Conservation (phyloP, 176 grass and related monocot genomes). For the Areca catechu region DNA sequence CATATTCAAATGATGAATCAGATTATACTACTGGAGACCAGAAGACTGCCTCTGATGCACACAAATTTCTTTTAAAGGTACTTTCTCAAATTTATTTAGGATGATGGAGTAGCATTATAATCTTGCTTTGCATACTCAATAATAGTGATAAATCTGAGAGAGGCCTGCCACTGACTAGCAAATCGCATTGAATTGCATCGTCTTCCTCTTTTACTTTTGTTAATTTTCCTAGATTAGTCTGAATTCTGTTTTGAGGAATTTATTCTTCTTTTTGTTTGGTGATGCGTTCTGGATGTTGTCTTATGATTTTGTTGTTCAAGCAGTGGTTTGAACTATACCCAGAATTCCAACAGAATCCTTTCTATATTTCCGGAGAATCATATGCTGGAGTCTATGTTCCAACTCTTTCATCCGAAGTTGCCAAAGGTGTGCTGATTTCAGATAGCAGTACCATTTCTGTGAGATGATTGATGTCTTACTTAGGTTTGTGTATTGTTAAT, state of each 20-base stretch:
- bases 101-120: no score
- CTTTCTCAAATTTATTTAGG: background rate
- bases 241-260: no score
- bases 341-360: slow-evolving; percentile 64
- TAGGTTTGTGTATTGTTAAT: slow-evolving; percentile 1
- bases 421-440: slow-evolving; percentile 38
- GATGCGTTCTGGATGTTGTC: no score
- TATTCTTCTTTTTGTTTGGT: no score
- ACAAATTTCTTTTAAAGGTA: slow-evolving; percentile 90
- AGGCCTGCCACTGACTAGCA: no score
- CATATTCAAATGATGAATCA: slow-evolving; percentile 52
- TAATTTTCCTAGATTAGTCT: no score
- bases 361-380: slow-evolving; percentile 86
- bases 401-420: slow-evolving; percentile 82
- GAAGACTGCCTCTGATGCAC: slow-evolving; percentile 84
- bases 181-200: no score
- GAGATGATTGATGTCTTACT: background rate
- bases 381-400: slow-evolving; percentile 97
- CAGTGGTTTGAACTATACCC: slow-evolving; percentile 92
- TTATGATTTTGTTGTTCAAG: slow-evolving; percentile 4
- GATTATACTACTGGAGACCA: slow-evolving; percentile 79
- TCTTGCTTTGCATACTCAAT: no score
- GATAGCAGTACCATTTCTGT: background rate
- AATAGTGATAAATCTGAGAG: no score
- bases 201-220: no score